phyloP scores from a whole-genome alignment of 2,329 filamentous ascomycete genomes.

The Pseudogymnoascus sp. region DNA sequence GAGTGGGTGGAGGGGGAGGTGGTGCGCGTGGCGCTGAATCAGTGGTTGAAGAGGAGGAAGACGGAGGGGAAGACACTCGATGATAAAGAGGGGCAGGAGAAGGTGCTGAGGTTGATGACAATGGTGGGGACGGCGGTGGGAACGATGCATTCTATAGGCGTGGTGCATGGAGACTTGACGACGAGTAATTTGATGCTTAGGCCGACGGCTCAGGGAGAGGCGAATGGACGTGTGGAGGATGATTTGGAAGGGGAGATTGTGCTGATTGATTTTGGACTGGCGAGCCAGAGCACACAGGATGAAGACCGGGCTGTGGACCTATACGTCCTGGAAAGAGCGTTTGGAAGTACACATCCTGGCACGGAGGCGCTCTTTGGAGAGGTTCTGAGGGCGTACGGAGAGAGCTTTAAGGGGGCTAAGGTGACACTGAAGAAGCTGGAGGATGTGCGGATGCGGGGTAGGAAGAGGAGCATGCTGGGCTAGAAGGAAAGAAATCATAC shows the following conservation, averaged over 20 bases:
- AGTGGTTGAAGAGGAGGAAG: constrained; percentile 47
- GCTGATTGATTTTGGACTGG: constrained; percentile 90
- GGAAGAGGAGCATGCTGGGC: constrained; percentile 96
- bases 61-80: constrained; percentile 15
- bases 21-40: constrained; percentile 61
- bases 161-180: constrained; percentile 92
- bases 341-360: constrained; percentile 86
- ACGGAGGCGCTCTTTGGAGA: constrained; percentile 69
- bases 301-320: constrained; percentile 94
- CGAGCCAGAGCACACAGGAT: constrained; percentile 69
- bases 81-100: constrained; percentile 22
- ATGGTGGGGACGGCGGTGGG: constrained; percentile 66
- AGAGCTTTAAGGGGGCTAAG: constrained; percentile 65
- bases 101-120: constrained; percentile 51
- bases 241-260: constrained; percentile 65
- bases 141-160: constrained; percentile 69
- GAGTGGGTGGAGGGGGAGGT: constrained; percentile 76
- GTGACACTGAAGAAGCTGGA: constrained; percentile 74
- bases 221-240: constrained; percentile 18
- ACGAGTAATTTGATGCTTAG: constrained; percentile 93
- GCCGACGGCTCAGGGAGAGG: constrained; percentile 16
- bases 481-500: constrained; percentile 31
- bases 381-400: constrained; percentile 65
- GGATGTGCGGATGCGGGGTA: constrained; percentile 84
- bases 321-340: constrained; percentile 90